phyloP scores from a whole-genome alignment of 1,284 basidiomycete species.

The Puccinia coronata region DNA sequence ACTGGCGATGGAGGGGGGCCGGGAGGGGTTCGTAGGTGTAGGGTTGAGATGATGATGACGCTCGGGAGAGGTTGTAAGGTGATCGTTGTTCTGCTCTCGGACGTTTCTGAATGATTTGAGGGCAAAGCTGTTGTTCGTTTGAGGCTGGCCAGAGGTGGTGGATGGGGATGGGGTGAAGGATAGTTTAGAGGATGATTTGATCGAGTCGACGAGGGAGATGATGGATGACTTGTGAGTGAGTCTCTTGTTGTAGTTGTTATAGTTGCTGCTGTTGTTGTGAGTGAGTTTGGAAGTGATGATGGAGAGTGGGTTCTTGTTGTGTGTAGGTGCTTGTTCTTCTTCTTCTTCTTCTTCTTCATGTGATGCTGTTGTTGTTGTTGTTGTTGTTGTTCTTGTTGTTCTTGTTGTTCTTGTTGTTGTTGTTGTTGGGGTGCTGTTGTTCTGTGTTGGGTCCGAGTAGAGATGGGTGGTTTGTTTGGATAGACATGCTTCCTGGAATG shows the following conservation, averaged over 20 bases:
- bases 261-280: background rate
- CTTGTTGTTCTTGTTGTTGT: no score
- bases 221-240: background rate
- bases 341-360: background rate
- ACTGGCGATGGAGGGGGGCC: background rate
- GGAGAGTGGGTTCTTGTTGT: background rate
- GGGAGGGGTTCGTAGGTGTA: background rate
- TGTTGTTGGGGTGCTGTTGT: background rate
- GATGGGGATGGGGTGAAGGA: no score
- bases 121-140: constrained; percentile 10
- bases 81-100: no score
- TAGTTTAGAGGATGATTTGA: no score
- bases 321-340: background rate
- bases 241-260: background rate
- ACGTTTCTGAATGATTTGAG: constrained; percentile 50
- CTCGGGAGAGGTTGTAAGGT: no score
- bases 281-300: constrained; percentile 12
- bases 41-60: background rate
- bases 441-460: background rate
- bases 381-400: no score
- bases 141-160: no score
- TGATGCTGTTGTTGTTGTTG: background rate
- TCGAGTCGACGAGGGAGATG: no score
- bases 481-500: no score
- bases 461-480: background rate